Conservation (phyloP, 2,329 filamentous ascomycete genomes). For the Fusarium tuaranense region DNA sequence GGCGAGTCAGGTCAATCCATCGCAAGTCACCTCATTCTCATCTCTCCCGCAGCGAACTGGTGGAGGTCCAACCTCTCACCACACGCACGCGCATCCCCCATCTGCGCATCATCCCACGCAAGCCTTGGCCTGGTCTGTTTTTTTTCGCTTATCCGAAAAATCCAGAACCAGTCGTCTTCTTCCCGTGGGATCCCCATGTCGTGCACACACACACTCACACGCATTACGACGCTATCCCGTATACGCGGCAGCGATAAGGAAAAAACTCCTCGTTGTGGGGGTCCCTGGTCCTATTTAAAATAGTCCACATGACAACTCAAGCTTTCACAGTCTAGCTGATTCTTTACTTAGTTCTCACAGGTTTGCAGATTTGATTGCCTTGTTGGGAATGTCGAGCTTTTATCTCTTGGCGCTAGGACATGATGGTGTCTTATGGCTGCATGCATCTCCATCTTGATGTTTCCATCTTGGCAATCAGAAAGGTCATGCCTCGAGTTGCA, state of each 20-base stretch:
- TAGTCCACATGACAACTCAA: background rate
- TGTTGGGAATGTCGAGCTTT: background rate
- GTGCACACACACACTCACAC: slow-evolving; percentile 20
- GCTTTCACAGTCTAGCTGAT: background rate
- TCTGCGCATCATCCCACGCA: slow-evolving; percentile 27
- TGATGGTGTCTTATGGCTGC: background rate
- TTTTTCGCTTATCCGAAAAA: background rate
- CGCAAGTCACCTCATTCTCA: background rate
- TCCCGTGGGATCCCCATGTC: slow-evolving; percentile 12
- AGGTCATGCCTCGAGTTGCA: background rate
- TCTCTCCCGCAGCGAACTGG: slow-evolving; percentile 27
- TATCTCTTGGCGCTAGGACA: background rate
- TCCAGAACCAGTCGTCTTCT: slow-evolving; percentile 1
- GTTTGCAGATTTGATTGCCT: background rate
- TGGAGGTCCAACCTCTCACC: slow-evolving; percentile 21
- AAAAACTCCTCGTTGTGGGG: background rate
- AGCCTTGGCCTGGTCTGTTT: slow-evolving; percentile 7
- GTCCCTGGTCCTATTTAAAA: background rate
- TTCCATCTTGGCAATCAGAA: background rate
- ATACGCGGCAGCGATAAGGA: background rate
- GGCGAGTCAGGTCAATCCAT: background rate
- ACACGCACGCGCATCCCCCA: background rate
- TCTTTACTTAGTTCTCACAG: background rate
- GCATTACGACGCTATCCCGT: background rate
- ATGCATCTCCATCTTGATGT: background rate